Evolutionary conservation across 352 stramenopile genomes (phyloP).

Genomic region (Globisporangium nagaii): DNA sequence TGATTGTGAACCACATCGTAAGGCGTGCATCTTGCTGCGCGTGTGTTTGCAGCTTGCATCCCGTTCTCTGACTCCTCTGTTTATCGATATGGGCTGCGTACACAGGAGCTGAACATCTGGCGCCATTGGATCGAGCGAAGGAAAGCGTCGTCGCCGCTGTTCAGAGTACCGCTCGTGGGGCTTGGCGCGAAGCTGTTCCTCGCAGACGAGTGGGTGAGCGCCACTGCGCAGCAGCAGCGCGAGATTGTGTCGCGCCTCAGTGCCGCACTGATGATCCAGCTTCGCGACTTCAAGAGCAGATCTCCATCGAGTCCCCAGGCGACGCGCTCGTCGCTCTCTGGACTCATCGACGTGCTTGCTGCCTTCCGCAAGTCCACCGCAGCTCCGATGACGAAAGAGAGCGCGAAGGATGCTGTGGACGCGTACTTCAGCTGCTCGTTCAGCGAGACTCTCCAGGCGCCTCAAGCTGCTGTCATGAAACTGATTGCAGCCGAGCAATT

Average conservation of each 20-base stretch:
- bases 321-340: not conserved
- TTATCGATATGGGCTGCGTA: not conserved
- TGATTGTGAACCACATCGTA: constrained; percentile 77
- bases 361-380: not conserved
- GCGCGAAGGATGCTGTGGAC: constrained; percentile 17
- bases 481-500: constrained; percentile 70
- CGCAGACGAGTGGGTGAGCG: constrained; percentile 38
- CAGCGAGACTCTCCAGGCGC: constrained; percentile 25
- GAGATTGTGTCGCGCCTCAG: constrained; percentile 8
- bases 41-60: not conserved
- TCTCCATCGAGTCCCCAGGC: not conserved
- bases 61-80: not conserved
- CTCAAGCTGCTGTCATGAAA: constrained; percentile 51
- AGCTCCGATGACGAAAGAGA: not conserved
- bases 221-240: constrained; percentile 9
- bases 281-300: constrained; percentile 3
- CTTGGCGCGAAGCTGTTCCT: constrained; percentile 48
- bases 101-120: constrained; percentile 72
- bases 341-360: constrained; percentile 4
- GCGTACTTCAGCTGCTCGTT: constrained; percentile 38
- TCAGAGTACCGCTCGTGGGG: constrained; percentile 37
- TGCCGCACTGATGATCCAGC: constrained; percentile 12
- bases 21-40: constrained; percentile 14
- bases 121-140: constrained; percentile 35
- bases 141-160: constrained; percentile 9